A percentile compares a stretch with the other conserved stretches of the same genome.
Evolutionary conservation across 2,329 filamentous ascomycete genomes (phyloP).

Genomic region (Exophiala mesophila): DNA sequence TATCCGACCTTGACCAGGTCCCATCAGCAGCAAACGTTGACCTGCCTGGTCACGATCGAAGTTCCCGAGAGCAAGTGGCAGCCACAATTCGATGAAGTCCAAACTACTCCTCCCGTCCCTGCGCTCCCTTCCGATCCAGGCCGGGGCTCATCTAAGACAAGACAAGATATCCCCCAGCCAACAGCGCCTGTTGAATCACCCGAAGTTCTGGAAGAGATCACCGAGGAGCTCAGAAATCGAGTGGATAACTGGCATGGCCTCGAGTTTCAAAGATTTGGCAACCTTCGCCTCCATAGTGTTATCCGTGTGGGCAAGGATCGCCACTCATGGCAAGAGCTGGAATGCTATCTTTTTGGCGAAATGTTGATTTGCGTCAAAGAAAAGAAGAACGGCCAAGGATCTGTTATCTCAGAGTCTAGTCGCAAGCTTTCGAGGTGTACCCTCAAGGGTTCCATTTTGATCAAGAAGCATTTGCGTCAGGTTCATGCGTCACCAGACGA

Average conservation of each 20-base stretch:
- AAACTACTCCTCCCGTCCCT: constrained; percentile 47
- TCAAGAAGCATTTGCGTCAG: constrained; percentile 94
- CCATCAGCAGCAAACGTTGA: constrained; percentile 88
- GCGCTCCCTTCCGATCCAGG: constrained; percentile 44
- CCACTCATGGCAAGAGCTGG: constrained; percentile 92
- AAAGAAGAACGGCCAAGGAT: constrained; percentile 67
- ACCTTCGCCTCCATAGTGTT: constrained; percentile 80
- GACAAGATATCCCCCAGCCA: constrained; percentile 27
- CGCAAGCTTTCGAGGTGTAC: constrained; percentile 73
- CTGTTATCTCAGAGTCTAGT: constrained; percentile 59
- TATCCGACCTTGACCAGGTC: constrained; percentile 91
- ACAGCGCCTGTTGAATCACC: constrained; percentile 59
- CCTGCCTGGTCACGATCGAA: constrained; percentile 89
- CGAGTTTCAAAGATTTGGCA: constrained; percentile 81
- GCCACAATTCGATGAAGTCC: constrained; percentile 74
- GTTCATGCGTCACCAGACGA: constrained; percentile 72
- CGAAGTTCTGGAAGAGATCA: constrained; percentile 75
- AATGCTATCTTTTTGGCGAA: constrained; percentile 94
- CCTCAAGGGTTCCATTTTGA: constrained; percentile 93
- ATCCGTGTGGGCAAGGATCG: constrained; percentile 94
- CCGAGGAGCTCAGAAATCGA: constrained; percentile 74
- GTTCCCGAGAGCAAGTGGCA: constrained; percentile 90
- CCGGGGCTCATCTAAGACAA: constrained; percentile 39
- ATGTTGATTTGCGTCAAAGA: constrained; percentile 99
- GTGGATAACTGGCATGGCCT: constrained; percentile 98